A percentile compares a stretch with the other conserved stretches of the same genome.
phyloP scores from a whole-genome alignment of 2,329 filamentous ascomycete species.

The Colletotrichum sidae region DNA sequence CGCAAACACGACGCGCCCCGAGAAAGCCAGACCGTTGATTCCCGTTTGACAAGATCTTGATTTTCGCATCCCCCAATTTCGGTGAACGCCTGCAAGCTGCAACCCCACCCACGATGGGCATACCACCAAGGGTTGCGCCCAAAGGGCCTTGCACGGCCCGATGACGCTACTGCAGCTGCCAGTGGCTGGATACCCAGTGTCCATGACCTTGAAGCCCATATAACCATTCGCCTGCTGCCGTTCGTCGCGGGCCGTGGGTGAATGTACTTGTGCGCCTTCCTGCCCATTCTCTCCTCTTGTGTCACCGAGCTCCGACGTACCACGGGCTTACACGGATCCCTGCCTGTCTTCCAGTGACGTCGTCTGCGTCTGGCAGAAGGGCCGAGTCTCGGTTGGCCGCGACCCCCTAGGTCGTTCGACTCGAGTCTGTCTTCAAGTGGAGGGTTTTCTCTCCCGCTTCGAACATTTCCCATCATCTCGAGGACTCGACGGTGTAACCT shows the following conservation, averaged over 20 bases:
- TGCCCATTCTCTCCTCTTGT: conserved; percentile 8
- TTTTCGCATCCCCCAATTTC: conserved; percentile 14
- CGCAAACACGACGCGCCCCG: conserved; percentile 9
- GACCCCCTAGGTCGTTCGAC: conserved; percentile 3
- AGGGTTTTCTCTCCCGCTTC: not conserved
- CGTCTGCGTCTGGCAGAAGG: conserved; percentile 11
- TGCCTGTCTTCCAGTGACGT: conserved; percentile 31
- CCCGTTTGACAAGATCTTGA: conserved; percentile 17
- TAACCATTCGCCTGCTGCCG: conserved; percentile 28
- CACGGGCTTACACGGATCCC: conserved; percentile 36
- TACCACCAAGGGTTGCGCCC: conserved; percentile 12
- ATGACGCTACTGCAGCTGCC: conserved; percentile 38
- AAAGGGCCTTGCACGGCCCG: conserved; percentile 30
- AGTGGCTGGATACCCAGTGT: conserved; percentile 30
- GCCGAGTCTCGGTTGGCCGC: conserved; percentile 6
- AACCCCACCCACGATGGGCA: conserved; percentile 9
- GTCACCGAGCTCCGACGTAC: conserved; percentile 17
- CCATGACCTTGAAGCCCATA: conserved; percentile 28
- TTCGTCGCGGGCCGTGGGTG: conserved; percentile 13
- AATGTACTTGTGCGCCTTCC: conserved; percentile 10
- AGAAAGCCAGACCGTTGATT: conserved; percentile 14
- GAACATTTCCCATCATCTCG: not conserved
- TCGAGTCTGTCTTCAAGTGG: conserved; percentile 23
- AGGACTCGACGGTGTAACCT: not conserved
- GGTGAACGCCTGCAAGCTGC: not conserved